Base-by-base conservation (phyloP, 257 asterid genomes). In the Solanum phureja region DNA sequence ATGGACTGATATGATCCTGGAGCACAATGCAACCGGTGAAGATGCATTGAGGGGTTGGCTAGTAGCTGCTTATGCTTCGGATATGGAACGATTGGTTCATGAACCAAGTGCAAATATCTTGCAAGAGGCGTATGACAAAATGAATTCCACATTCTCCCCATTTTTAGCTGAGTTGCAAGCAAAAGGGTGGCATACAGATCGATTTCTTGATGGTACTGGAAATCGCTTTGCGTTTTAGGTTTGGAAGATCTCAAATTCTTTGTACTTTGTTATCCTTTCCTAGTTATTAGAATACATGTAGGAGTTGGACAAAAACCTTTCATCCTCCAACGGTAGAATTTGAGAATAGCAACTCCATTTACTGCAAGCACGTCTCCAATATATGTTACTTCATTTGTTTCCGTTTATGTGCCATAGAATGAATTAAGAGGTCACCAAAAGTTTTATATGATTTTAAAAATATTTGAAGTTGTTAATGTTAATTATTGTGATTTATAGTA, bases 31-130 rank as follows among this genome's bases (percentile, higher is more conserved):
- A 35, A 93, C 92, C 0, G 98, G 98, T 40, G 98, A 96, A 91
- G 99, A 97, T 89, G 99, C 98, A 46, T 84, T 97, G 93, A 93
- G 98, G 91, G 99, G 98, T n/a, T 97, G 99, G 99, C 92, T 96
- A 64, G 98, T 97, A 81, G 99, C 98, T 90, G 99, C 98, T 16
- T 97, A 95, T 89, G 95, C 98, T 84, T 91, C 97, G 68, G 92
- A 92, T 77, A 89, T 93, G 40, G 93, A 93, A 87, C 92, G 86
- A 56, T 89, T 91, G 18, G 69, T 52, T 27, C 29, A 38, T 11
- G 84, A 84, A 62, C 73, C 83, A 8, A 83, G 82, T 19, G 93
- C 69, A 16, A 71, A 76, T 34, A 93, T 90, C 3, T 73, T 94
- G 90, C 83, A 34, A 84, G 97, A 92, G 89, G 98, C 94, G 31